phyloP scores from a whole-genome alignment of 108 stramenopile species.

The Parietichytrium sp. region DNA sequence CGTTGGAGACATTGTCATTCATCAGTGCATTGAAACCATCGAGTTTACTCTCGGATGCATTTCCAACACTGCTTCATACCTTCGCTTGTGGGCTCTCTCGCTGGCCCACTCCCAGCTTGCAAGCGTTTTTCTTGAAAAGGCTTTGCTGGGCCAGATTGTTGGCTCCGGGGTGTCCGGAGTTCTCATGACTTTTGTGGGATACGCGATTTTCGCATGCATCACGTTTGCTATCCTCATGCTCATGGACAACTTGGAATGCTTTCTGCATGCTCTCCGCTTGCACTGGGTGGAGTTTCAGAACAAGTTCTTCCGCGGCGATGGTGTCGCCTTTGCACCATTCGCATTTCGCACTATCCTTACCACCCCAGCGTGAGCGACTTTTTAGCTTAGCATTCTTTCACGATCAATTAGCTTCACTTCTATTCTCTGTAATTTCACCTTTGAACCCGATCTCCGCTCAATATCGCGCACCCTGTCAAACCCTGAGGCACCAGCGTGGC shows the following conservation, averaged over 20 bases:
- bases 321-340: slow-evolving; percentile 83
- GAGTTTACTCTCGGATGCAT: slow-evolving; percentile 98
- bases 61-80: slow-evolving; percentile 97
- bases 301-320: slow-evolving; percentile 96
- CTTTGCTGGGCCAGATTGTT: slow-evolving; percentile 80
- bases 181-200: slow-evolving; percentile 89
- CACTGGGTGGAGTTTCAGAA: slow-evolving; percentile 99
- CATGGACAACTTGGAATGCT: slow-evolving; percentile 99
- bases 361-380: background rate
- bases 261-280: slow-evolving; percentile 95
- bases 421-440: too few species aligned
- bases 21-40: slow-evolving; percentile 97
- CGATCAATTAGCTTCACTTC: background rate
- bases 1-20: slow-evolving; percentile 83
- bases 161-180: slow-evolving; percentile 68
- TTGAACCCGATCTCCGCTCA: too few species aligned
- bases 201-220: slow-evolving; percentile 87
- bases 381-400: background rate
- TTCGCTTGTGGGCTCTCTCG: slow-evolving; percentile 97
- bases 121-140: slow-evolving; percentile 96
- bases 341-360: slow-evolving; percentile 77
- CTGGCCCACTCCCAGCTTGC: slow-evolving; percentile 97
- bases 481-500: too few species aligned
- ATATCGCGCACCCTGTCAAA: too few species aligned
- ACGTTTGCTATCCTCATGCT: slow-evolving; percentile 91